These are phyloP conservation scores for Crithidia bombi DNA, from an alignment of 208 protist genomes.

Conservation along the genomic window DNA sequence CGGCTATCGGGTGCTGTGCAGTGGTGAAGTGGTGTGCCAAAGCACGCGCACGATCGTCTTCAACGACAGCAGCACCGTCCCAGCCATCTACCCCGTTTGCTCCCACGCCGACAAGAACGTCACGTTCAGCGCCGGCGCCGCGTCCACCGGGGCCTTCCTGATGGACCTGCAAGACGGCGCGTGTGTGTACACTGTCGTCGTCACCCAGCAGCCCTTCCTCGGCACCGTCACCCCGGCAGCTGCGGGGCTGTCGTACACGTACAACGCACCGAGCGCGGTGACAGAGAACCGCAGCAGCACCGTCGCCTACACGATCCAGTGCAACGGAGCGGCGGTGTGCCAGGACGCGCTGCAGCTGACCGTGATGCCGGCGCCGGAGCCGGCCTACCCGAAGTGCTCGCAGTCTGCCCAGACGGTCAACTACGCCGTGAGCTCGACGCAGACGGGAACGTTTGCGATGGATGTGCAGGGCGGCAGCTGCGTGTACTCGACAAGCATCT, in stretches of 20 bases:
- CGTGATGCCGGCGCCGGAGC: constrained; percentile 15
- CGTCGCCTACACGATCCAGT: constrained; percentile 30
- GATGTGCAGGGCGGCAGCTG: constrained; percentile 29
- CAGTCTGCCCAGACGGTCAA: constrained; percentile 18
- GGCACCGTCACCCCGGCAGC: constrained; percentile 14
- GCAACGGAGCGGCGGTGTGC: constrained; percentile 41
- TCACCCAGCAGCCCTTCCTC: constrained; percentile 10
- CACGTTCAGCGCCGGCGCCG: constrained; percentile 9
- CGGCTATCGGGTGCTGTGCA: constrained; percentile 29
- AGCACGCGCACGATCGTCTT: constrained; percentile 23
- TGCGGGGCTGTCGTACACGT: constrained; percentile 17
- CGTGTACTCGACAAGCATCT: constrained; percentile 26
- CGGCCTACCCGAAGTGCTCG: constrained; percentile 25
- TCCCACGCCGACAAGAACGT: constrained; percentile 5
- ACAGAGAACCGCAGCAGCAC: constrained; percentile 3
- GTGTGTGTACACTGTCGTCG: constrained; percentile 25
- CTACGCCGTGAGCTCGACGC: constrained; percentile 26
- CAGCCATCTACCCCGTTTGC: constrained; percentile 8
- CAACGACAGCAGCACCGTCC: constrained; percentile 15
- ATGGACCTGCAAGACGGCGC: constrained; percentile 21
- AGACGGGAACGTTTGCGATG: constrained; percentile 31
- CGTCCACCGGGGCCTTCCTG: constrained; percentile 21
- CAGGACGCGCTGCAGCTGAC: constrained; percentile 22
- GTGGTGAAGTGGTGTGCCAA: constrained; percentile 40
- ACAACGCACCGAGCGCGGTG: constrained; percentile 17